Evolutionary conservation across 768 basidiomycete genomes (phyloP).

Genomic region (Boletus sp.): DNA sequence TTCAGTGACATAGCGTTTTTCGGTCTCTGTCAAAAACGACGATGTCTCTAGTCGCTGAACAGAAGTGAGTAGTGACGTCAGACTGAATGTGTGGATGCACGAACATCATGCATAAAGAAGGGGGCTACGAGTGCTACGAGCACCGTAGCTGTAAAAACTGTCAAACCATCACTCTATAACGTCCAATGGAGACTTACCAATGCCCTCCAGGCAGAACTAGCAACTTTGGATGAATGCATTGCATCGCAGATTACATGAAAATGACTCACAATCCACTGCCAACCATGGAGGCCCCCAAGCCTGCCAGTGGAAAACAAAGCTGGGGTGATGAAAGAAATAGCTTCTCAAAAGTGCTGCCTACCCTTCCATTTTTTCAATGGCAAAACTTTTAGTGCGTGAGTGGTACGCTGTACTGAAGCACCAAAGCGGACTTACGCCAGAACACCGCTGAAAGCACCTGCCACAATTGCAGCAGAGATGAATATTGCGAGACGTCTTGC

Average conservation of each 20-base stretch:
- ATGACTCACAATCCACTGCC: slow-evolving; percentile 38
- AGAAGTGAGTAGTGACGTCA: neutral
- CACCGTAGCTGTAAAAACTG: slow-evolving; percentile 6
- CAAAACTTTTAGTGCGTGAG: slow-evolving; percentile 30
- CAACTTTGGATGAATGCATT: neutral
- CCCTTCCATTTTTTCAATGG: slow-evolving; percentile 35
- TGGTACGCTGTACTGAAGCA: too few species aligned
- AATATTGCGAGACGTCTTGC: slow-evolving; percentile 57
- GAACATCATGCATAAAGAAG: slow-evolving; percentile 53
- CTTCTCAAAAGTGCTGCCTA: slow-evolving; percentile 21
- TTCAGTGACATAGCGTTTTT: slow-evolving; percentile 38
- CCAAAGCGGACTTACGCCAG: slow-evolving; percentile 37
- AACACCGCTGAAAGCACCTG: slow-evolving; percentile 49
- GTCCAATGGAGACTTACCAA: slow-evolving; percentile 8
- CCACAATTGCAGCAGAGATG: slow-evolving; percentile 54
- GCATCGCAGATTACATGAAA: neutral
- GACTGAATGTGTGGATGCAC: slow-evolving; percentile 10
- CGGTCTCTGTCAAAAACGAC: slow-evolving; percentile 33
- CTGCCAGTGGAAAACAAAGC: slow-evolving; percentile 10
- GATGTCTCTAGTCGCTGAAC: slow-evolving; percentile 13
- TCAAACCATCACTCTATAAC: neutral
- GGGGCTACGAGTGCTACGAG: slow-evolving; percentile 23
- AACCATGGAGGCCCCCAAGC: slow-evolving; percentile 34
- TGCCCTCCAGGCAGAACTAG: slow-evolving; percentile 33
- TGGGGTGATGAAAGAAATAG: neutral